phyloP scores from a whole-genome alignment of 257 asterid species.

The Phtheirospermum japonicum region DNA sequence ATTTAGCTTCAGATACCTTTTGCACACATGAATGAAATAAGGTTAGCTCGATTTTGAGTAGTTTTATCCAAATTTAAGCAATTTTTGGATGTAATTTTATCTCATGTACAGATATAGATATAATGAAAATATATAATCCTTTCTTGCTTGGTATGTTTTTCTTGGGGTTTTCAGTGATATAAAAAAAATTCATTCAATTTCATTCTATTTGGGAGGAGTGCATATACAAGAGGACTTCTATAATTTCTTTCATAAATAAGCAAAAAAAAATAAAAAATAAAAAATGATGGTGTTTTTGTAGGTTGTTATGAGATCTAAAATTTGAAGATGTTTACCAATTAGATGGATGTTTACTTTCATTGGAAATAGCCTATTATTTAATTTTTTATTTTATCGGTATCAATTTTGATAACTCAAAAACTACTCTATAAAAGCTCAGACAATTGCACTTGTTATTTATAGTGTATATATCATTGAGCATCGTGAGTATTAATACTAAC shows the following conservation, averaged over 20 bases:
- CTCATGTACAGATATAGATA: constrained; percentile 35
- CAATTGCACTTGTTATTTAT: too few relatives aligned
- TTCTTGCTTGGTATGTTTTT: constrained; percentile 13
- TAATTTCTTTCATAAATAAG: too few relatives aligned
- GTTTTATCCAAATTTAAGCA: constrained; percentile 20
- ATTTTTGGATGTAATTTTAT: constrained; percentile 31
- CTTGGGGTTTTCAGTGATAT: constrained; percentile 15
- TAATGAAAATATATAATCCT: constrained; percentile 22
- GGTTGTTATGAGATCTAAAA: not conserved
- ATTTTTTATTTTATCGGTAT: too few relatives aligned
- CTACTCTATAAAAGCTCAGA: too few relatives aligned
- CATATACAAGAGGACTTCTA: not conserved
- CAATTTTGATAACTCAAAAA: too few relatives aligned
- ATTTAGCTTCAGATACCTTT: constrained; percentile 69
- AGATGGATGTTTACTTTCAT: too few relatives aligned
- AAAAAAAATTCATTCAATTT: constrained; percentile 7
- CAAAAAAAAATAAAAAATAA: too few relatives aligned
- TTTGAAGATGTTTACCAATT: too few relatives aligned
- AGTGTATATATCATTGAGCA: too few relatives aligned
- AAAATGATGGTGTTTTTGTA: not conserved
- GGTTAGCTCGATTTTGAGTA: constrained; percentile 19
- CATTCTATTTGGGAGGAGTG: constrained; percentile 1
- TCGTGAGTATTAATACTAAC: too few relatives aligned
- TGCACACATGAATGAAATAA: constrained; percentile 38
- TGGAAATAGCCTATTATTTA: too few relatives aligned